Evolutionary conservation across 331 rosid genomes (phyloP), one percentile per base, ranked within the genome.

Genomic region (Malus hybrid): DNA sequence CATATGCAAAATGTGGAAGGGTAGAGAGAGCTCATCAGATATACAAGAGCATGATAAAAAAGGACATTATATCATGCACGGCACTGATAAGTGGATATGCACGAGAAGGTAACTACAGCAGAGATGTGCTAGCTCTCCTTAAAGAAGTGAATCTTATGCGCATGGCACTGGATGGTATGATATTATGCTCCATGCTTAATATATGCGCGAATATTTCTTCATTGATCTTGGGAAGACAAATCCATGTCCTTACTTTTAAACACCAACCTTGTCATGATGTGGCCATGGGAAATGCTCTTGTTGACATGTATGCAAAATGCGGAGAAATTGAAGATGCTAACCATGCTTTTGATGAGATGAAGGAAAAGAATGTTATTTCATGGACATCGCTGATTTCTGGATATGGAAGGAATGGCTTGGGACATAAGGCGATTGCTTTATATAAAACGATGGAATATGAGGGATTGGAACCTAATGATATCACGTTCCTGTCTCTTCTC

Each of bases 401-500:
- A 55, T 82, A 74, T 50, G 86, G 80, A 54, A 82, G 73, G 73
- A 76, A 82, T 65, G 86, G 83, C 12, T 39, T 34, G 42, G 86
- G 74, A 71, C 55, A 79, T n/a, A 27, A 75, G 70, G 86, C 86
- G 10, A 65, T 82, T 71, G 71, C 72, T 64, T 31, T 82, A 5
- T 82, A 52, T 66, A 78, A 75, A 67, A 59, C 5, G 80, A 78
- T 82, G 86, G 86, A 82, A 57, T 32, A 27, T n/a, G 75, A 78
- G 60, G 86, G 86, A 6, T 70, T 82, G 52, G 39, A 76, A 42
- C 86, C 86, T 2, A 82, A 82, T 57, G 86, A 70, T 22, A 34
- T 82, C 42, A 82, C 86, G 1, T 82, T 82, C 77, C 59, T 82
- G 80, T 69, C 80, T 68, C 75, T 82, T 65, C 80, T 82, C n/a